Base-by-base conservation (phyloP, 805 yeast genomes). In the Starmerella potacharoeniae region DNA sequence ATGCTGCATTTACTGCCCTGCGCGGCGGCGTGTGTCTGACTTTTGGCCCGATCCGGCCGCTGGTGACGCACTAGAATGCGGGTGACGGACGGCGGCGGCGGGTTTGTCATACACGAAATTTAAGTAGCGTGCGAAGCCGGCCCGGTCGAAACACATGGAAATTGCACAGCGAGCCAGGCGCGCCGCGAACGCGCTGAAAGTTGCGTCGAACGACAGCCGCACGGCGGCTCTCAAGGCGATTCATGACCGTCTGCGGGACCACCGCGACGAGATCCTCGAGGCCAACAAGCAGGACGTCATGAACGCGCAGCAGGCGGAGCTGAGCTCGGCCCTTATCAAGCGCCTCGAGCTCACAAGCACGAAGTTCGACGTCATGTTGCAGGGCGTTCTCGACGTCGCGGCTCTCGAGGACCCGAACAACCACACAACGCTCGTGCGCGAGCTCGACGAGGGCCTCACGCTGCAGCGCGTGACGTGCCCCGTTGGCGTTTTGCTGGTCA, bases 331-430 rank as follows among this genome's bases (percentile, higher is more conserved):
- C 1, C 73, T 93, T 62, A 73, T 90, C 52, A 90, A 87, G 66
- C 77, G 99, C 62, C 75, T 93, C 14, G 97, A 95, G 67, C 74
- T 93, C 41, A 77, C 86, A 48, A 81, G 83, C 53, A 96, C 85
- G 56, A 93, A 95, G 69, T 93, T 80, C 65, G 97, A 90, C 59
- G 74, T 86, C 31, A 93, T 93, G 99, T 78, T 91, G 52, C 93
- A 89, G 67, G 99, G 99, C 30, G 82, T 93, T 14, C 73, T 84
- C 48, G 98, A 93, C 63, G 98, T 93, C 17, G 93, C 96, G 1
- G 77, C 77, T 3, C 75, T 93, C 52, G 86, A 83, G 34, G 97
- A 93, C 68, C 98, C 98, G 16, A 83, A 91, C 41, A 96, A 96
- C n/a, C 84, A 84, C 67, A 71, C 85, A 58, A 84, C 93, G 2